Evolutionary conservation across 2,329 filamentous ascomycete genomes (phyloP), one percentile per base, ranked within the genome.

Genomic region (Diaporthe caulivora): DNA sequence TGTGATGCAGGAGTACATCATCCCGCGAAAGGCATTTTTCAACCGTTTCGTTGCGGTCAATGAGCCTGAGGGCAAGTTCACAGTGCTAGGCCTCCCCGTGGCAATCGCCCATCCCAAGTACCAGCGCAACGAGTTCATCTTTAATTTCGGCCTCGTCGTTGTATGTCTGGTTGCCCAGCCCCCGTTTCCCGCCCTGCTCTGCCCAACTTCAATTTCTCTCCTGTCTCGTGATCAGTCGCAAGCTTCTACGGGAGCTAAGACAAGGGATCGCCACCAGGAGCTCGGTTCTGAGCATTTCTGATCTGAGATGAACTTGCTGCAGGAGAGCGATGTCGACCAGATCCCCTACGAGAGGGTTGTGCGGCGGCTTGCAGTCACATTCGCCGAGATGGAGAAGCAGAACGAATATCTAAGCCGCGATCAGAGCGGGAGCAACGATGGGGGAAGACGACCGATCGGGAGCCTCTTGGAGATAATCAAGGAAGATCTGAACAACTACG

Each of bases 401-500:
- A 94, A 92, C 75, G 92, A 93, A 73, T 97, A 97, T 76, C 83
- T 99, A 75, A 94, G 92, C 79, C 86, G 87, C 72, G 91, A 92
- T 76, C 87, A 84, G 80, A 83, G 21, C 40, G 77, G 80, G 69
- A 85, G 86, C 65, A 81, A 82, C 18, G 83, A 84, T 44, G 83
- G 83, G 58, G 85, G 87, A 78, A 76, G 92, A 85, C 84, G 94
- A 82, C 86, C 90, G 4, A 97, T 98, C 79, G 94, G 96, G 85
- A 94, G 93, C 77, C 84, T 99, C 77, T 88, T 98, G 77, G 95
- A 93, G 83, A 93, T 93, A 75, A 88, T 93, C 73, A 92, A 92
- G 80, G 91, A 98, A 83, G 95, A 99, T 81, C 81, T 99, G 77
- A 98, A 98, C 80, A 97, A 97, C 79, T 99, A 98, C 80, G 95